These are phyloP conservation scores for Paramecium sexaurelia DNA, from an alignment of 73 alveolate species.

Conservation along the genomic window DNA sequence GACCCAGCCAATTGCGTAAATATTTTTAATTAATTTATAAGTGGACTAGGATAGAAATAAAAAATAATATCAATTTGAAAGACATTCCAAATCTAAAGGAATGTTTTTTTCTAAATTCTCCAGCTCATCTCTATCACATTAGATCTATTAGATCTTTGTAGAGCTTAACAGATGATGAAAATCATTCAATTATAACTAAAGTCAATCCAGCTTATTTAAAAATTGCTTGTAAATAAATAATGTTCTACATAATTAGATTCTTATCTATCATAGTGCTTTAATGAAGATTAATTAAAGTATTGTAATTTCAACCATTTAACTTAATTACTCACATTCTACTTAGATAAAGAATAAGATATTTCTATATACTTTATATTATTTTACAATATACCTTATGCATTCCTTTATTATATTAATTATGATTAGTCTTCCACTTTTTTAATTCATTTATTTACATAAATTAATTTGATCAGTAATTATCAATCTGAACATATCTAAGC, in stretches of 20 bases:
- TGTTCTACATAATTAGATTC: neutral
- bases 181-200: slow-evolving; percentile 28
- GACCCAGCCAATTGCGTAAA: slow-evolving; percentile 22
- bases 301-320: slow-evolving; percentile 33
- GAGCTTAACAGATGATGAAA: slow-evolving; percentile 51
- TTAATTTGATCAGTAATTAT: neutral
- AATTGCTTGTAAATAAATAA: slow-evolving; percentile 3
- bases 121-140: slow-evolving; percentile 15
- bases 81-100: slow-evolving; percentile 38
- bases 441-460: neutral
- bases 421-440: slow-evolving; percentile 5
- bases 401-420: neutral
- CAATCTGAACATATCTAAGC: neutral
- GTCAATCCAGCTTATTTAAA: slow-evolving; percentile 24
- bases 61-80: neutral
- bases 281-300: slow-evolving; percentile 27
- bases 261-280: neutral
- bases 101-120: neutral
- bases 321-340: neutral
- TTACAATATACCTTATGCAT: slow-evolving; percentile 28
- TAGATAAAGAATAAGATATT: slow-evolving; percentile 46
- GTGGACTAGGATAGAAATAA: neutral
- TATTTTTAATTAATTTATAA: neutral
- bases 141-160: neutral
- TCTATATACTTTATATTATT: neutral